phyloP scores from a whole-genome alignment of 2,329 filamentous ascomycete genomes.

The Lecanicillium sp. region DNA sequence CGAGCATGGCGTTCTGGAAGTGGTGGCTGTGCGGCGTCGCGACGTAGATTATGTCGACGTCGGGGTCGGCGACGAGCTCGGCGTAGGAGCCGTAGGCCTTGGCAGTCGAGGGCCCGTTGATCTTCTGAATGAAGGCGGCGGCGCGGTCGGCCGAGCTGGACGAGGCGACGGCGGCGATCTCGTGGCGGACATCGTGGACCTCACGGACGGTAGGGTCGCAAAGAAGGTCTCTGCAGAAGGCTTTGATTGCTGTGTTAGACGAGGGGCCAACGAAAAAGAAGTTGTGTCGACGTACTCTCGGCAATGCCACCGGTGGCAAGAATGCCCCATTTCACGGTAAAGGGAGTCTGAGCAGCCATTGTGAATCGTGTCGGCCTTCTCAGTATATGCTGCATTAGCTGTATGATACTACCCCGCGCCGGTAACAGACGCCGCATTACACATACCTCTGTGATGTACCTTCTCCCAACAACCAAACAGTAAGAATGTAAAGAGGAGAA shows the following conservation, averaged over 20 bases:
- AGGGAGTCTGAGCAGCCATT: slow-evolving; percentile 37
- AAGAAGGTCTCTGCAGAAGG: slow-evolving; percentile 72
- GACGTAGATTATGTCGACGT: slow-evolving; percentile 82
- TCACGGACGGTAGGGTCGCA: slow-evolving; percentile 63
- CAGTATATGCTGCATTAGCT: too few species aligned
- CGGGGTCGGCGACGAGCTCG: slow-evolving; percentile 70
- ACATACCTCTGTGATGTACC: too few species aligned
- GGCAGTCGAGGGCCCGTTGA: slow-evolving; percentile 61
- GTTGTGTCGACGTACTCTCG: slow-evolving; percentile 39
- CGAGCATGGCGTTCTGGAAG: slow-evolving; percentile 86
- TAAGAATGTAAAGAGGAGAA: not conserved
- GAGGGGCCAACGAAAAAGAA: not conserved
- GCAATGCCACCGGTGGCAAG: slow-evolving; percentile 56
- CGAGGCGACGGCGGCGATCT: slow-evolving; percentile 73
- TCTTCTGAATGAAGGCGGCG: slow-evolving; percentile 63
- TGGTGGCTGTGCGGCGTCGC: slow-evolving; percentile 90
- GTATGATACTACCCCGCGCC: too few species aligned
- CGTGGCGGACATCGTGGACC: slow-evolving; percentile 68
- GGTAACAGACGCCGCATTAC: too few species aligned
- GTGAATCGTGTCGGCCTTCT: too few species aligned
- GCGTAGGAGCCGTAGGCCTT: slow-evolving; percentile 75
- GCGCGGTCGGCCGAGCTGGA: slow-evolving; percentile 67
- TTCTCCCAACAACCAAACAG: too few species aligned
- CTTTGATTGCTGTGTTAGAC: slow-evolving; percentile 25
- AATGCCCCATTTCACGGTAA: slow-evolving; percentile 53